Evolutionary conservation across 805 yeast species (phyloP).

Genomic region (Saccharomycodes ludwigii): DNA sequence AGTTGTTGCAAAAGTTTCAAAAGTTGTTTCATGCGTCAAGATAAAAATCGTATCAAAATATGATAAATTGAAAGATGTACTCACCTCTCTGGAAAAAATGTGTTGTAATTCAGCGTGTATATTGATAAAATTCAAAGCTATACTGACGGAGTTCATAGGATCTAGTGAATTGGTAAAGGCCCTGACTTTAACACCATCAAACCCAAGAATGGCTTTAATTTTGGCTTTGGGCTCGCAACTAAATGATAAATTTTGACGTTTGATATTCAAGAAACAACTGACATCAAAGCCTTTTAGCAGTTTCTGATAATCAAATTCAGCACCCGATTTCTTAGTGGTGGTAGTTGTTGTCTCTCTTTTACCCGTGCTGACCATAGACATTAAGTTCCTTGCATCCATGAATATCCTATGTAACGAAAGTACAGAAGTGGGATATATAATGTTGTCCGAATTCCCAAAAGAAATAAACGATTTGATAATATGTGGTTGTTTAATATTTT

Average conservation of each 20-base stretch:
- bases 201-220: slow-evolving; percentile 73
- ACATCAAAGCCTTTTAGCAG: slow-evolving; percentile 46
- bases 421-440: slow-evolving; percentile 59
- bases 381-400: slow-evolving; percentile 1
- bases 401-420: slow-evolving; percentile 39
- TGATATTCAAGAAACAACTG: slow-evolving; percentile 50
- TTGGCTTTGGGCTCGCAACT: slow-evolving; percentile 93
- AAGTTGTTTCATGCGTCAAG: slow-evolving; percentile 29
- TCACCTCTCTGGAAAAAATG: slow-evolving; percentile 77
- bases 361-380: too few species aligned
- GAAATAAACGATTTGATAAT: slow-evolving; percentile 16
- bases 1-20: slow-evolving; percentile 37
- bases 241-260: slow-evolving; percentile 59
- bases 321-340: slow-evolving; percentile 4
- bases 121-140: slow-evolving; percentile 38
- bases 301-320: slow-evolving; percentile 27
- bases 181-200: slow-evolving; percentile 52
- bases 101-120: slow-evolving; percentile 73
- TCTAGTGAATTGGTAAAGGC: slow-evolving; percentile 38
- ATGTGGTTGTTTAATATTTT: slow-evolving; percentile 12
- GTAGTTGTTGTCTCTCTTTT: background rate
- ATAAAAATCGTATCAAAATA: slow-evolving; percentile 37
- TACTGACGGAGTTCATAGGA: slow-evolving; percentile 28
- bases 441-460: slow-evolving; percentile 51
- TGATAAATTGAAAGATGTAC: slow-evolving; percentile 52